Percentiles rank a stretch among this genome's conserved stretches.
Evolutionary conservation across 2,329 filamentous ascomycete species (phyloP).

Genomic region (Penicillium sp.): DNA sequence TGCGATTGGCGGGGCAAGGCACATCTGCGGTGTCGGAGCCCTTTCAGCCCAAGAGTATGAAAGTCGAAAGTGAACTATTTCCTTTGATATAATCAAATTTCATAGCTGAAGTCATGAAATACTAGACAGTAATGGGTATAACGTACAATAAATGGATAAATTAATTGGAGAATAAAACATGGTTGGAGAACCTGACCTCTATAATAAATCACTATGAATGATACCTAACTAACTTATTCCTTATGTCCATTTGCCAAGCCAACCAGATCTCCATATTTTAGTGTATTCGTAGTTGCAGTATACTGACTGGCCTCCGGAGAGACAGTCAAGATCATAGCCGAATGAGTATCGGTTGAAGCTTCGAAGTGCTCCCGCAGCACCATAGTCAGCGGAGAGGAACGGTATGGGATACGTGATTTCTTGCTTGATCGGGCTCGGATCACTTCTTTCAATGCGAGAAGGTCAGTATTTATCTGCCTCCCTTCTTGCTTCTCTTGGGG

Average conservation of each 20-base stretch:
- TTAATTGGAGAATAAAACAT: not conserved
- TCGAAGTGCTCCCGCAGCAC: constrained; percentile 44
- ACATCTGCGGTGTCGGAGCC: constrained; percentile 37
- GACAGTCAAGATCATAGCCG: constrained; percentile 43
- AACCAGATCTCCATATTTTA: constrained; percentile 47
- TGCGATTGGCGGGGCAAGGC: constrained; percentile 8
- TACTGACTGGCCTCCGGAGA: constrained; percentile 41
- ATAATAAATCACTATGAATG: not conserved
- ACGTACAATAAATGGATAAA: not conserved
- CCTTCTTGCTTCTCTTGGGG: constrained; percentile 44
- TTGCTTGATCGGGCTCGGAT: constrained; percentile 43
- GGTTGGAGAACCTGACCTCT: not conserved
- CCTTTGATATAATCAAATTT: too few species aligned
- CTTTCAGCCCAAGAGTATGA: constrained; percentile 27
- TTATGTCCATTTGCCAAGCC: constrained; percentile 21
- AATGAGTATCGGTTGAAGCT: constrained; percentile 25
- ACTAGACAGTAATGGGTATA: not conserved
- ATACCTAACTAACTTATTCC: not conserved
- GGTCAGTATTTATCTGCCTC: constrained; percentile 48
- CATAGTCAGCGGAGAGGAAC: constrained; percentile 47
- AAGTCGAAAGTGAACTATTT: not conserved
- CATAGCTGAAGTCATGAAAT: too few species aligned
- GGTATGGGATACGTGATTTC: constrained; percentile 43
- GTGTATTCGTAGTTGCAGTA: constrained; percentile 45
- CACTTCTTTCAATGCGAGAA: constrained; percentile 49